A percentile compares a stretch with the other conserved stretches of the same genome.
These are phyloP conservation scores for Psilocybe cubensis DNA, from an alignment of 768 basidiomycete species.

Conservation along the genomic window DNA sequence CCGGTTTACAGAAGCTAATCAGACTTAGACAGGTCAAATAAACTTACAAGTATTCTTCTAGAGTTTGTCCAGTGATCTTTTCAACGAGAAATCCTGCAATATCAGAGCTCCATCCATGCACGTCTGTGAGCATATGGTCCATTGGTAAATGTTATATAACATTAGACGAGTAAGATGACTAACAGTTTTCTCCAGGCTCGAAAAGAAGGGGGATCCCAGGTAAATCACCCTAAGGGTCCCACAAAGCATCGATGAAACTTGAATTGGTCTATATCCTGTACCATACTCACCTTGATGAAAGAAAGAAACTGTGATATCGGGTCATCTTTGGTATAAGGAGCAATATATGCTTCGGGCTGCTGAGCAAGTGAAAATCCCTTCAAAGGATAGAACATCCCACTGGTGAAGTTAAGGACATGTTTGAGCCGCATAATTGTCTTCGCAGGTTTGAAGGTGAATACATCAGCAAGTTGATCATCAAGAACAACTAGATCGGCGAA, in stretches of 20 bases:
- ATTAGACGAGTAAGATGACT: too few relatives aligned
- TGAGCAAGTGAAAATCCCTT: not conserved
- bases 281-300: constrained; percentile 15
- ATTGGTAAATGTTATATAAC: not conserved
- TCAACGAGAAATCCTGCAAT: constrained; percentile 36
- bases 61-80: constrained; percentile 28
- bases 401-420: constrained; percentile 33
- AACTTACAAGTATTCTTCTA: constrained; percentile 33
- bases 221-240: constrained; percentile 22
- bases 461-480: constrained; percentile 8
- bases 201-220: constrained; percentile 28
- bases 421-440: constrained; percentile 22
- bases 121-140: constrained; percentile 25
- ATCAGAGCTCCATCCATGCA: constrained; percentile 34
- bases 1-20: not conserved
- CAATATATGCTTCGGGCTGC: constrained; percentile 5
- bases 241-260: not conserved
- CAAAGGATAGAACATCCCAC: constrained; percentile 29
- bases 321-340: constrained; percentile 7
- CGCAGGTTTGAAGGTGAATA: constrained; percentile 22
- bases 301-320: constrained; percentile 22
- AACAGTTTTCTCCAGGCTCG: constrained; percentile 35
- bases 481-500: constrained; percentile 25
- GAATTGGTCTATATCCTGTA: not conserved
- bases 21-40: constrained; percentile 29